These are phyloP conservation scores for Exophiala xenobiotica DNA, from an alignment of 2,329 filamentous ascomycete genomes.

Conservation along the genomic window DNA sequence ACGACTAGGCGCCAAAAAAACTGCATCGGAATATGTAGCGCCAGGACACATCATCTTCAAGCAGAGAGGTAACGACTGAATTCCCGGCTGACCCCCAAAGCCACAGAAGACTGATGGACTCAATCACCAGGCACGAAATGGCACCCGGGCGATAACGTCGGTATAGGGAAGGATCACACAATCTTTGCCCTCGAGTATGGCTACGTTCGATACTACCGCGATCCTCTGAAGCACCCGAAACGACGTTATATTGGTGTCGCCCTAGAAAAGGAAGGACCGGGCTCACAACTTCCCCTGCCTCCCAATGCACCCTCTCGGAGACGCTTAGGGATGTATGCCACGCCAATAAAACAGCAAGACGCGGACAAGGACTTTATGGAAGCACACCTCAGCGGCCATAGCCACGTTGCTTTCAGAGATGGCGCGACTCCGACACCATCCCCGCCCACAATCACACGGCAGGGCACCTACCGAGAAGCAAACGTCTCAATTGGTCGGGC, in stretches of 20 bases:
- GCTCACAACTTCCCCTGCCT: conserved; percentile 73
- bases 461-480: conserved; percentile 47
- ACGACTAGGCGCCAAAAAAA: conserved; percentile 91
- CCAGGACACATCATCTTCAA: conserved; percentile 98
- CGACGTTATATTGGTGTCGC: conserved; percentile 93
- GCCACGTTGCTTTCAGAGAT: conserved; percentile 29
- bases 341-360: conserved; percentile 37
- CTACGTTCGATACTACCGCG: conserved; percentile 96
- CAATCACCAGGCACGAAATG: conserved; percentile 69
- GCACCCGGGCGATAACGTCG: conserved; percentile 93
- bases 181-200: conserved; percentile 82
- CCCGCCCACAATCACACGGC: conserved; percentile 34
- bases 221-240: conserved; percentile 76
- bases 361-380: conserved; percentile 20
- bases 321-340: conserved; percentile 69
- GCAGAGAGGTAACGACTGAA: conserved; percentile 59
- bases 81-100: not conserved
- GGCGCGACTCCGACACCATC: conserved; percentile 29
- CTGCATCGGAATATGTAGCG: conserved; percentile 88
- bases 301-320: conserved; percentile 71
- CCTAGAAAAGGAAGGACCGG: conserved; percentile 64
- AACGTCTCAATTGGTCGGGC: conserved; percentile 43
- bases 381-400: conserved; percentile 16
- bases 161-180: conserved; percentile 93
- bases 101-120: not conserved